These are phyloP conservation scores for Calonectria pauciramosa DNA, from an alignment of 2,329 filamentous ascomycete genomes.

Conservation along the genomic window DNA sequence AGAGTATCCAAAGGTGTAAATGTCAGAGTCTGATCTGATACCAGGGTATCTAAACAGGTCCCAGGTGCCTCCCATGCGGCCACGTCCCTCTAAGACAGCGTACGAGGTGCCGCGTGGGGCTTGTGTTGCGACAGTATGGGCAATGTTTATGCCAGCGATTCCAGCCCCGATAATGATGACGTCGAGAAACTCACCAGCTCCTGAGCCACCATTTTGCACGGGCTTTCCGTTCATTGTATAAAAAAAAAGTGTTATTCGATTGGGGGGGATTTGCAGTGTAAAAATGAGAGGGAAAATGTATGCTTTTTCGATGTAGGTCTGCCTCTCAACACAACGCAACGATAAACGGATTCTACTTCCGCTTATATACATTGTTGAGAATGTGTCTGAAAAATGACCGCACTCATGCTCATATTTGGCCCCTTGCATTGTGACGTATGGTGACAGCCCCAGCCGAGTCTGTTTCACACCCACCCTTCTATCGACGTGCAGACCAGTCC, in stretches of 20 bases:
- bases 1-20: slow-evolving; percentile 73
- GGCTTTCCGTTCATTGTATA: background rate
- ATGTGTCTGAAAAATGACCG: background rate
- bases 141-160: slow-evolving; percentile 83
- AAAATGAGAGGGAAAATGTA: background rate
- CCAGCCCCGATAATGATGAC: slow-evolving; percentile 80
- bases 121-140: slow-evolving; percentile 73
- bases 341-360: background rate
- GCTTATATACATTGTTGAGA: background rate
- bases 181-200: slow-evolving; percentile 50
- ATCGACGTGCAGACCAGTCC: background rate
- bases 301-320: background rate
- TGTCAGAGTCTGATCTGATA: slow-evolving; percentile 73
- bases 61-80: slow-evolving; percentile 81
- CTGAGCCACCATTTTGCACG: background rate
- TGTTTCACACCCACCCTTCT: background rate
- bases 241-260: background rate
- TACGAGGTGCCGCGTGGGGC: slow-evolving; percentile 61
- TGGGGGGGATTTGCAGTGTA: background rate
- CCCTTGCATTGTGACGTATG: background rate
- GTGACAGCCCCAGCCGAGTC: background rate
- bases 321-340: background rate
- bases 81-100: slow-evolving; percentile 76
- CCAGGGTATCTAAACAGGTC: slow-evolving; percentile 82
- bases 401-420: background rate